Conservation (phyloP, 2,329 filamentous ascomycete genomes). For the Plectosphaerella cucumerina region DNA sequence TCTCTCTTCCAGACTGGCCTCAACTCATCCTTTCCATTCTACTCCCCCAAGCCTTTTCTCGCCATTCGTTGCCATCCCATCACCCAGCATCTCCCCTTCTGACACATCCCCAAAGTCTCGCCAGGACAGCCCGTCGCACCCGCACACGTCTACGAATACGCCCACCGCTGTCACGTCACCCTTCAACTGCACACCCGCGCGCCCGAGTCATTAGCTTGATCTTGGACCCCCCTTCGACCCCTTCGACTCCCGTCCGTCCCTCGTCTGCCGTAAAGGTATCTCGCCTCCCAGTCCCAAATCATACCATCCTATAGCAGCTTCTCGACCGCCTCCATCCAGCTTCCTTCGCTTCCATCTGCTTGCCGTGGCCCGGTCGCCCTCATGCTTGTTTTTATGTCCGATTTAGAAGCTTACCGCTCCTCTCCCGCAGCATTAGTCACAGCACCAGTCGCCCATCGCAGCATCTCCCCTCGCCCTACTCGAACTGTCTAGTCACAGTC, state of each 20-base stretch:
- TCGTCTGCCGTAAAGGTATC: not conserved
- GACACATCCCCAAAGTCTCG: not conserved
- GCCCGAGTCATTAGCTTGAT: constrained; percentile 17
- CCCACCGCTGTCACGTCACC: not conserved
- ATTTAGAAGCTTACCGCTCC: not conserved
- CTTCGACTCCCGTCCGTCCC: not conserved
- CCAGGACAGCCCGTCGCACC: not conserved
- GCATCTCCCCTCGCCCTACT: not conserved
- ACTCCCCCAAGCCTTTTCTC: too few species aligned
- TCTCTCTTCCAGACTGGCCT: not conserved
- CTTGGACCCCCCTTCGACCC: constrained; percentile 9
- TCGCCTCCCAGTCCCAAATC: not conserved
- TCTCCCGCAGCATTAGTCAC: constrained; percentile 10
- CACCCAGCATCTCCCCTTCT: constrained; percentile 1
- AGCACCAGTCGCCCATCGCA: not conserved
- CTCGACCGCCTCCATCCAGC: not conserved
- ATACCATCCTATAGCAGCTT: not conserved
- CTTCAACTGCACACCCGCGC: not conserved
- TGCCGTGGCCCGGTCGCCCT: not conserved
- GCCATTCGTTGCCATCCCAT: not conserved
- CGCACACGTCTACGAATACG: not conserved
- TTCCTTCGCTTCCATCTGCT: not conserved
- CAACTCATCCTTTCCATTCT: not conserved
- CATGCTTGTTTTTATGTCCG: constrained; percentile 2
- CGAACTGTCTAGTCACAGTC: not conserved